Conservation (phyloP, 495 filamentous ascomycete species). For the Aspergillus kassunensis region DNA sequence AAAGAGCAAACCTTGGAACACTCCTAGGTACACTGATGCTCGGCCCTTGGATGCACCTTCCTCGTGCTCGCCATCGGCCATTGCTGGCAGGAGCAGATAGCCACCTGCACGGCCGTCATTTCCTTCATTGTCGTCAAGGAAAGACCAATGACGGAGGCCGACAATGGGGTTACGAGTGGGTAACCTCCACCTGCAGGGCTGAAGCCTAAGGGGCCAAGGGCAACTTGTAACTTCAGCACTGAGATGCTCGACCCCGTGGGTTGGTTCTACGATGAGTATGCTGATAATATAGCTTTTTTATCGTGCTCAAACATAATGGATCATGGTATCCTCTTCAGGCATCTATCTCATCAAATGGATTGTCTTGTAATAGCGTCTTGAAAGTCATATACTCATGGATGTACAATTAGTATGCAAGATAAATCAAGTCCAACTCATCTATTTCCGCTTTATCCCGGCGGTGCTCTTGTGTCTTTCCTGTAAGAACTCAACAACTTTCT, state of each 20-base stretch:
- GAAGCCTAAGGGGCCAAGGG: too few relatives aligned
- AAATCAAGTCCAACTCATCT: background rate
- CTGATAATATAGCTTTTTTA: too few relatives aligned
- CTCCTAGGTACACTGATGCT: too few relatives aligned
- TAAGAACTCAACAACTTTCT: constrained; percentile 31
- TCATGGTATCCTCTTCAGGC: too few relatives aligned
- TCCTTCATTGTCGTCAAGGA: background rate
- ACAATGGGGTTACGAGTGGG: too few relatives aligned
- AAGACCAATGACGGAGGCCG: too few relatives aligned
- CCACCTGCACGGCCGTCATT: background rate
- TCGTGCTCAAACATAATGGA: too few relatives aligned
- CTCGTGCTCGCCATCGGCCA: background rate
- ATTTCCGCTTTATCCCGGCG: constrained; percentile 7
- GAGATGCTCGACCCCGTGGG: too few relatives aligned
- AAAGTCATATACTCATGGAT: background rate
- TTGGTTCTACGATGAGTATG: too few relatives aligned
- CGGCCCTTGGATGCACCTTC: background rate
- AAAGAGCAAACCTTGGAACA: too few relatives aligned
- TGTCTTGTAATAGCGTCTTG: background rate
- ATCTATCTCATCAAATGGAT: background rate
- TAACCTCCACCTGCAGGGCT: too few relatives aligned
- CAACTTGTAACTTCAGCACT: too few relatives aligned
- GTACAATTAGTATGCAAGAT: background rate
- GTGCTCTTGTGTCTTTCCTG: constrained; percentile 28
- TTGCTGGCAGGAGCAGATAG: background rate